Percentiles rank a stretch among this genome's conserved stretches.
Evolutionary conservation across 441 rosid species (phyloP).

Genomic region (Daphne laureola): DNA sequence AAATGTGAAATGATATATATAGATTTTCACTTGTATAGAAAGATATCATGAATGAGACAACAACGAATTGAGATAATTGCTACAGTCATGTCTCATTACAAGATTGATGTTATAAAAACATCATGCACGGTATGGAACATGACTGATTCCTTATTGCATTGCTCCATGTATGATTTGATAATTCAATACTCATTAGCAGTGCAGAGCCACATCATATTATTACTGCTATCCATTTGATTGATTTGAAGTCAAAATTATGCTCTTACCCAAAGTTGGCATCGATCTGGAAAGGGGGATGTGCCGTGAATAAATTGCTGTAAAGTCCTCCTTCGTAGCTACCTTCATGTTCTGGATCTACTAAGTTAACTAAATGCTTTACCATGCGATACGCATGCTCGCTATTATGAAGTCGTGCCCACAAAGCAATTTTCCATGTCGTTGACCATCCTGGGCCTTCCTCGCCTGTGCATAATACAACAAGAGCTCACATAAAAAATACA

Average conservation of each 20-base stretch:
- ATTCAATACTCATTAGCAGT: no score
- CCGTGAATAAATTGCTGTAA: slow-evolving; percentile 81
- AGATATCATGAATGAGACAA: no score
- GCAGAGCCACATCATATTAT: neutral
- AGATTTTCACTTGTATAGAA: no score
- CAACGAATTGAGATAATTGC: no score
- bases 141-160: no score
- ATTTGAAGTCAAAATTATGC: slow-evolving; percentile 6
- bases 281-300: slow-evolving; percentile 94
- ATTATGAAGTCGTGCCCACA: slow-evolving; percentile 81
- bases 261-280: slow-evolving; percentile 91
- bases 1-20: no score
- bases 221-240: neutral
- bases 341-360: slow-evolving; percentile 68
- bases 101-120: no score
- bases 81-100: no score
- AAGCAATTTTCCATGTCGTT: slow-evolving; percentile 75
- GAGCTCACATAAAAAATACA: neutral
- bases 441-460: slow-evolving; percentile 97
- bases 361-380: slow-evolving; percentile 58
- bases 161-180: no score
- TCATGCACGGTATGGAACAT: no score
- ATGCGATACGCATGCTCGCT: slow-evolving; percentile 67
- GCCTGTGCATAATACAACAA: slow-evolving; percentile 33
- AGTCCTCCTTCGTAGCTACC: slow-evolving; percentile 69